A percentile compares a stretch with the other conserved stretches of the same genome.
These are phyloP conservation scores for Starmerella tilneyi DNA, from an alignment of 805 yeast species.

Conservation along the genomic window DNA sequence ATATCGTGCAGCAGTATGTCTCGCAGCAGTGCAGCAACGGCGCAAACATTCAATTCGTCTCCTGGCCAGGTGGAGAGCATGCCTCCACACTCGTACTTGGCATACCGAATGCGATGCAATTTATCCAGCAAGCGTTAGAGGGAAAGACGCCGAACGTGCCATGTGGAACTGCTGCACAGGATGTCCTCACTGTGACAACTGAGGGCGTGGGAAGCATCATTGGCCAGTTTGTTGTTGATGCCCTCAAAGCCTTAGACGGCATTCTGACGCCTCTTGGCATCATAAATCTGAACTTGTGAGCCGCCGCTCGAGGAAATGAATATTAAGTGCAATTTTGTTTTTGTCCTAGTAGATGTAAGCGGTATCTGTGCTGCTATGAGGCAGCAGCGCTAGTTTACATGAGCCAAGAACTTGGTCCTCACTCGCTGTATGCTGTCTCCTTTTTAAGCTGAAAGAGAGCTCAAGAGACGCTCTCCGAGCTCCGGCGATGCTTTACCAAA, in stretches of 20 bases:
- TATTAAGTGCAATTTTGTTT: no score
- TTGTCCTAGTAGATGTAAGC: no score
- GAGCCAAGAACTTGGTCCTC: no score
- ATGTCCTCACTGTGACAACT: slow-evolving; percentile 1
- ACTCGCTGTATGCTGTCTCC: no score
- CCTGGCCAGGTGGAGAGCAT: slow-evolving; percentile 7
- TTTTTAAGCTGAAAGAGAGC: slow-evolving; percentile 2
- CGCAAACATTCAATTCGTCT: slow-evolving; percentile 7
- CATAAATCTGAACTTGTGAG: neutral
- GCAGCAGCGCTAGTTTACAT: no score
- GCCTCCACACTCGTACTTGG: slow-evolving; percentile 3
- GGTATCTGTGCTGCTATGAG: no score
- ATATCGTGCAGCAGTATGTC: slow-evolving; percentile 15
- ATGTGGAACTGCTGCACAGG: slow-evolving; percentile 6
- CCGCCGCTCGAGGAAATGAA: no score
- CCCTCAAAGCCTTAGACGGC: slow-evolving; percentile 1
- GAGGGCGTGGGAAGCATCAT: slow-evolving; percentile 1
- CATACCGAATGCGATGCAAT: slow-evolving; percentile 15
- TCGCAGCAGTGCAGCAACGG: slow-evolving; percentile 11
- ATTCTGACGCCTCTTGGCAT: slow-evolving; percentile 8
- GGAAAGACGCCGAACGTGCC: slow-evolving; percentile 8
- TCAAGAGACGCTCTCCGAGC: slow-evolving; percentile 49
- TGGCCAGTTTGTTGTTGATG: slow-evolving; percentile 4
- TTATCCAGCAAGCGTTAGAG: slow-evolving; percentile 8
- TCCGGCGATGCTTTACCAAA: slow-evolving; percentile 62